Base-by-base conservation (phyloP, 176 grass and related monocot species). In the Saccharum officinarum region DNA sequence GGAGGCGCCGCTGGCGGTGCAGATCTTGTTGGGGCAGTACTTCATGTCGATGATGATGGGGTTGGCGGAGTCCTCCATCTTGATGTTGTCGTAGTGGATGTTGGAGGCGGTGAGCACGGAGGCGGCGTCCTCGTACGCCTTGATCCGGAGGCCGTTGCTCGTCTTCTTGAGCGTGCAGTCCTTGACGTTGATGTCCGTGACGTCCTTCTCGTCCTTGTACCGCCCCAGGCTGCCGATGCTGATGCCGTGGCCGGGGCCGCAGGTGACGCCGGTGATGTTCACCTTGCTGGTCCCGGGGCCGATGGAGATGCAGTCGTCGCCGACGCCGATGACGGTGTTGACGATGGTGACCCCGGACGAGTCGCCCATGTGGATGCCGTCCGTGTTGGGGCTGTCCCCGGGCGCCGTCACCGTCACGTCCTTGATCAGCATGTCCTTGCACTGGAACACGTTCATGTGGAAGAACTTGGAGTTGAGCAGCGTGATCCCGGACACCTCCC, bases 301-400 rank as follows among this genome's bases (percentile, higher is more conserved):
- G 55, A 59, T 59, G 7, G 55, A 60, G 55, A 60, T 60, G 55
- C 55, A 60, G 55, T 60, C 55, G 22, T 60, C 55, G 22, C 55
- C 55, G 22, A 23, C 22, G 55, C 55, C 55, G 55, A 60, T 60
- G 55, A 10, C 8, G 55, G 55, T 60, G 55, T 10, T 23, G 8
- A 3, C 9, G 55, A 60, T 60, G 55, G 55, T 60, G 55, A 60
- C 8, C 2, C 8, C 8, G 55, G 22, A 92, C 69, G 84, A 85
- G 68, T 90, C 85, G 25, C 90, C 89, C 41, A 97, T 77, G 89
- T 97, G 94, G 76, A 97, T 88, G 75, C 92, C 94, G 85, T 97
- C 89, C 4, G 94, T 97, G 90, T 94, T 97, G 17, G 92, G 94
- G 88, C 89, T 94, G 84, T 97, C 92, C n/a, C n/a, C 85, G 73